Conservation (phyloP, 163 green algal genomes). For the Prototheca wickerhamii region DNA sequence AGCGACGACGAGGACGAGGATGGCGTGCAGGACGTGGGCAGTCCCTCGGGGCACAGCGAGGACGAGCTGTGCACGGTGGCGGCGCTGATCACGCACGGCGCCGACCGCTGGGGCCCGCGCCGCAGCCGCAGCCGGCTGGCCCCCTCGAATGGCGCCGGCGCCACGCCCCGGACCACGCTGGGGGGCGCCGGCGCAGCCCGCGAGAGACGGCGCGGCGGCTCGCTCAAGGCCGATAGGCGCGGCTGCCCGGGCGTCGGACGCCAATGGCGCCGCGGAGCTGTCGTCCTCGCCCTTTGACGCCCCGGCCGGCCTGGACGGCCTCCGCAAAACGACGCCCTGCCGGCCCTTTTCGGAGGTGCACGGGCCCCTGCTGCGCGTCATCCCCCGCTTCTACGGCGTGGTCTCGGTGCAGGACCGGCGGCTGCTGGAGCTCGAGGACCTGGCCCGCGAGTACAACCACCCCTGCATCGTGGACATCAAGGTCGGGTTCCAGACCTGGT, state of each 20-base stretch:
- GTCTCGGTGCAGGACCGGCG: conserved; percentile 19
- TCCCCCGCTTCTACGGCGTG: conserved; percentile 39
- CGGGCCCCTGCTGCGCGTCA: conserved; percentile 35
- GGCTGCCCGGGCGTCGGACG: too few species aligned
- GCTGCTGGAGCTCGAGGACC: conserved; percentile 66
- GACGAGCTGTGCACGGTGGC: conserved; percentile 8
- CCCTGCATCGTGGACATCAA: conserved; percentile 80
- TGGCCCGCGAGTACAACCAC: conserved; percentile 48
- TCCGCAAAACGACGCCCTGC: neutral
- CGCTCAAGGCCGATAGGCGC: too few species aligned
- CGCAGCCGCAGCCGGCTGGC: neutral
- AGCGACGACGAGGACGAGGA: neutral
- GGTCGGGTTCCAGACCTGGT: conserved; percentile 65
- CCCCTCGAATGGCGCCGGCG: too few species aligned
- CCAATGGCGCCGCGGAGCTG: too few species aligned
- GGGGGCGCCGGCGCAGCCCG: too few species aligned
- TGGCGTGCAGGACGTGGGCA: neutral
- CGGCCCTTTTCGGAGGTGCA: conserved; percentile 36
- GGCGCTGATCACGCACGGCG: neutral
- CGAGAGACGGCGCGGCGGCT: too few species aligned
- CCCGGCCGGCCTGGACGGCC: neutral
- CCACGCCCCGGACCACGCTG: too few species aligned
- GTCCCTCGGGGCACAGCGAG: neutral
- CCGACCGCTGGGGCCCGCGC: neutral
- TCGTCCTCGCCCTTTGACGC: too few species aligned